Evolutionary conservation across 202 grass and related monocot species (phyloP).

Genomic region (Brachypodium distachyon): DNA sequence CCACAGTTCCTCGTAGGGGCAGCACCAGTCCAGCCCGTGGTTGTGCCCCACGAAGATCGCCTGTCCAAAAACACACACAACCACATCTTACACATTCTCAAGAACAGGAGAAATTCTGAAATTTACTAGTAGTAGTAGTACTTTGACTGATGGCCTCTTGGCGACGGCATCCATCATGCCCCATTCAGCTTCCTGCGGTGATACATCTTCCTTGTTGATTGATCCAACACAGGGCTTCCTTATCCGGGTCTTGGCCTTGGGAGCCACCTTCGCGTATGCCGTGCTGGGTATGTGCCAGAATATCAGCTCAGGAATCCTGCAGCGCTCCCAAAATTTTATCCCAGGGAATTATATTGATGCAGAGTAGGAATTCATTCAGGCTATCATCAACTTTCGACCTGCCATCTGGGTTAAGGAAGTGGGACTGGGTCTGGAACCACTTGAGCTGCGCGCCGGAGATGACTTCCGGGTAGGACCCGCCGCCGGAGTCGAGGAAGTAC

Average conservation of each 20-base stretch:
- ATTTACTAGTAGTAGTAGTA: background rate
- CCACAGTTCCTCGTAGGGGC: slow-evolving; percentile 61
- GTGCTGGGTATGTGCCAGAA: slow-evolving; percentile 94
- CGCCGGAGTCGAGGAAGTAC: slow-evolving; percentile 84
- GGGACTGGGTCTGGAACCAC: slow-evolving; percentile 51
- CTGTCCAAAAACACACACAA: background rate
- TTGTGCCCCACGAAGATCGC: slow-evolving; percentile 84
- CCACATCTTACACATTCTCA: background rate
- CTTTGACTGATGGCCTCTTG: slow-evolving; percentile 63
- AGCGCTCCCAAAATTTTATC: background rate
- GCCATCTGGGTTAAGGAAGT: slow-evolving; percentile 46
- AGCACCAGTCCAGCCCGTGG: slow-evolving; percentile 87
- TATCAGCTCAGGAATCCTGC: slow-evolving; percentile 62
- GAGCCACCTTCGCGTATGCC: slow-evolving; percentile 53
- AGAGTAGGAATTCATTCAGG: background rate
- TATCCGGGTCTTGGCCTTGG: slow-evolving; percentile 29
- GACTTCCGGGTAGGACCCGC: slow-evolving; percentile 71
- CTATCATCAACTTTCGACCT: slow-evolving; percentile 26
- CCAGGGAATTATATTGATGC: background rate
- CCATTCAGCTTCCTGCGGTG: slow-evolving; percentile 68
- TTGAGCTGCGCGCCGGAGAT: slow-evolving; percentile 51
- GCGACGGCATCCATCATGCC: slow-evolving; percentile 66
- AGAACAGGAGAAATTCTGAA: background rate
- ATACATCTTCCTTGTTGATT: slow-evolving; percentile 70
- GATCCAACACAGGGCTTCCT: slow-evolving; percentile 60